Evolutionary conservation across 192 early-diverging fungal genomes (phyloP), one percentile per base, ranked within the genome.

Genomic region (Cetraspora pellucida): DNA sequence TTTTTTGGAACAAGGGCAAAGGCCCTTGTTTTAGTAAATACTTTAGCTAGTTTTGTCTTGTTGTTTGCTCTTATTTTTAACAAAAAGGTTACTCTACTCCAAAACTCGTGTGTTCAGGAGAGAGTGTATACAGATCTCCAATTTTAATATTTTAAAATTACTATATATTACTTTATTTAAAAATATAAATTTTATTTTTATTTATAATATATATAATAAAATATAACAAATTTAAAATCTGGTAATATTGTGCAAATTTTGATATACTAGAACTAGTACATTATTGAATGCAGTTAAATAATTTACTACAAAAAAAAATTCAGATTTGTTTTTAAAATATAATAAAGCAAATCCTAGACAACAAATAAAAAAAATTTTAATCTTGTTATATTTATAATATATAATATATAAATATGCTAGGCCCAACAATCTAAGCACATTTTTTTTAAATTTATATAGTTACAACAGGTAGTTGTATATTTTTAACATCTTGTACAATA

Each of bases 391-490:
- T 30, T 30, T 64, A 17, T 64, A 64, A 10, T 64, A 64, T 64
- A 64, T 43, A 17, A 30, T 17, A 64, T 4, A 30, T 64, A 28
- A 17, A 64, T 64, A 64, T 64, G n/a, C 25, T 31, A 28, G 7
- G 28, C 17, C 61, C 37, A 64, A 64, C 61, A 64, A 64, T 64
- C 37, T 37, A 28, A 7, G 30, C 61, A 64, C 61, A 64, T 64
- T 43, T 28, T 28, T 13, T 28, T 7, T 64, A 9, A 28, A 37
- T 30, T 43, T 37, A 30, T 37, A 64, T 19, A 64, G 61, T 28
- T 64, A 64, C 61, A 64, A 64, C 28, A 64, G 37, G 61, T 64
- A 30, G 61, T 64, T 64, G 61, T 64, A 64, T 13, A n/a, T 59
- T 59, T 59, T 11, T 27, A 8, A 59, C 58, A 59, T 8, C 19